Evolutionary conservation across 2,329 filamentous ascomycete genomes (phyloP).

Genomic region (Leptodontidium sp.): DNA sequence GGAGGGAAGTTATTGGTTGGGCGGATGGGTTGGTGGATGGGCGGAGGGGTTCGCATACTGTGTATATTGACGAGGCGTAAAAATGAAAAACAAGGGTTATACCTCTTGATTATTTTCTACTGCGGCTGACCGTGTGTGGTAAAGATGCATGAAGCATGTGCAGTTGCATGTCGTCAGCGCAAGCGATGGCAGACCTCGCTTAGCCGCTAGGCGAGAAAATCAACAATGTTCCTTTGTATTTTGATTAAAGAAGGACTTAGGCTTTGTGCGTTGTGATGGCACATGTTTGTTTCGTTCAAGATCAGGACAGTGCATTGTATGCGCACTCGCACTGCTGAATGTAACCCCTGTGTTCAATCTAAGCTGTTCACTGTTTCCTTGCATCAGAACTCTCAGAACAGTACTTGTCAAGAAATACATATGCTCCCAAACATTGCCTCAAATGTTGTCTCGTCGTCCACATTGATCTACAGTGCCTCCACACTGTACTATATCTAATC

Average conservation of each 20-base stretch:
- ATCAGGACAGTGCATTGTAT: too few species aligned
- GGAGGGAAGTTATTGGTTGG: neutral
- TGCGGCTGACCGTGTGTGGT: neutral
- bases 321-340: neutral
- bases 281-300: too few species aligned
- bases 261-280: neutral
- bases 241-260: neutral
- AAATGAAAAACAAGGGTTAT: neutral
- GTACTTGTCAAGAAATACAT: neutral
- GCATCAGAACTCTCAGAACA: neutral
- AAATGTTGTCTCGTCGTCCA: neutral
- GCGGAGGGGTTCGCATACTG: slow-evolving; percentile 1
- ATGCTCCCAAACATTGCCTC: neutral
- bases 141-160: neutral
- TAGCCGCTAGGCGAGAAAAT: neutral
- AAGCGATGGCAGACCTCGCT: neutral
- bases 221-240: neutral
- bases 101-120: neutral
- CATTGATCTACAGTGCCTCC: neutral
- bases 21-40: neutral
- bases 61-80: slow-evolving; percentile 12
- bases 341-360: neutral
- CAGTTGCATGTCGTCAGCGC: neutral
- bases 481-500: neutral
- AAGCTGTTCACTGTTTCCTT: neutral